Evolutionary conservation across 345 rosid genomes (phyloP).

Genomic region (Aquilaria yunnanensis): DNA sequence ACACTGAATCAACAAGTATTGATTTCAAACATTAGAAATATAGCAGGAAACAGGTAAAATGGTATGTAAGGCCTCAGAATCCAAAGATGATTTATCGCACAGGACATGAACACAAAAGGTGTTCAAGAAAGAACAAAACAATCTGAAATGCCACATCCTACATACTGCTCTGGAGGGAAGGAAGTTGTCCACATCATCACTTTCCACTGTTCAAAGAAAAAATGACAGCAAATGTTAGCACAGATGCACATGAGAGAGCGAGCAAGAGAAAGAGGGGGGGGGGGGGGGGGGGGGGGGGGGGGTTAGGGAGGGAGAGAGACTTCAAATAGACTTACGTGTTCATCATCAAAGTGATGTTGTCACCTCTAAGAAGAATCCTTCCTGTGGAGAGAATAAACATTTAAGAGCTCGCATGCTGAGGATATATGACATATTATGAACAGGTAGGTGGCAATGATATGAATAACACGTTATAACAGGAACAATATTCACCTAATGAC

Average conservation of each 20-base stretch:
- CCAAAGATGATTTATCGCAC: slow-evolving; percentile 8
- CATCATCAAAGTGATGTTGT: slow-evolving; percentile 94
- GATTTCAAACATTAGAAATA: too few relatives aligned
- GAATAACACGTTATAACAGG: not conserved
- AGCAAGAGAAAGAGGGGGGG: not conserved
- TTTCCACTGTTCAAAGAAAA: slow-evolving; percentile 38
- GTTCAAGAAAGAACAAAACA: not conserved
- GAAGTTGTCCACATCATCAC: slow-evolving; percentile 19
- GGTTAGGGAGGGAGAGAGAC: not conserved
- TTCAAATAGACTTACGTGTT: slow-evolving; percentile 50
- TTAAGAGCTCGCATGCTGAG: not conserved
- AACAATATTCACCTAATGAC: slow-evolving; percentile 44
- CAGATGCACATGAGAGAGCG: too few relatives aligned
- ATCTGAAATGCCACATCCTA: not conserved
- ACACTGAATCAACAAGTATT: too few relatives aligned
- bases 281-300: too few relatives aligned
- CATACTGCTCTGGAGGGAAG: not conserved
- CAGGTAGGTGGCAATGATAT: not conserved
- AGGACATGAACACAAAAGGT: slow-evolving; percentile 12
- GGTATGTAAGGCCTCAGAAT: too few relatives aligned
- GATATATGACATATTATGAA: too few relatives aligned
- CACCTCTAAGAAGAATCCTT: slow-evolving; percentile 86
- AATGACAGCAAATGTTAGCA: too few relatives aligned
- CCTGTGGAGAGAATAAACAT: slow-evolving; percentile 37
- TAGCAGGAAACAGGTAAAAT: too few relatives aligned